These are phyloP conservation scores for Tolypocladium capitatum DNA, from an alignment of 2,329 filamentous ascomycete genomes.

Conservation along the genomic window DNA sequence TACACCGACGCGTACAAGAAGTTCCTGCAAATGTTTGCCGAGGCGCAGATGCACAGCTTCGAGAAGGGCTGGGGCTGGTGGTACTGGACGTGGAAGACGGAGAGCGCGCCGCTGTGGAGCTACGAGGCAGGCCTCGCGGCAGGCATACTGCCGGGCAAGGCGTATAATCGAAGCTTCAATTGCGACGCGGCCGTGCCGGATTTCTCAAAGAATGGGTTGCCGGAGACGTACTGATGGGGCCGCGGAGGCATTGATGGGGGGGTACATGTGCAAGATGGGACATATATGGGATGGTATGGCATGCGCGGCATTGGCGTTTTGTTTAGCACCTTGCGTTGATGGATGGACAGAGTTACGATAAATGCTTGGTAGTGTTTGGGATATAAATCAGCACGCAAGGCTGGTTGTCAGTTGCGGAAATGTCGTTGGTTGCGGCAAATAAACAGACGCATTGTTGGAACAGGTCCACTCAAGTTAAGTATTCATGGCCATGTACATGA, in stretches of 20 bases:
- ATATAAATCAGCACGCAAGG: not conserved
- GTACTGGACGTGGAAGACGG: conserved; percentile 98
- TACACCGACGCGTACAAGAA: conserved; percentile 69
- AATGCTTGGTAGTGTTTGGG: no score
- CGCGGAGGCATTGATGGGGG: not conserved
- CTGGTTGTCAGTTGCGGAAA: no score
- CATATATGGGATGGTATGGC: not conserved
- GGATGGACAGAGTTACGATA: not conserved
- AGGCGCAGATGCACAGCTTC: conserved; percentile 92
- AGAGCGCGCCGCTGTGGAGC: conserved; percentile 79
- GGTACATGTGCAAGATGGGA: not conserved
- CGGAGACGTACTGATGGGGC: conserved; percentile 32
- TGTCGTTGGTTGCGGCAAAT: no score
- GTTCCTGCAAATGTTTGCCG: conserved; percentile 79
- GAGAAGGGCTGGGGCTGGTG: conserved; percentile 95
- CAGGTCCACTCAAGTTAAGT: no score
- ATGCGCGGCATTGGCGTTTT: not conserved
- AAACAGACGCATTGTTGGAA: no score
- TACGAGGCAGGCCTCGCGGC: conserved; percentile 68
- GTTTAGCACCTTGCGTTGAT: not conserved
- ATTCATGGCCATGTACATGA: no score
- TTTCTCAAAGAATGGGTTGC: conserved; percentile 30
- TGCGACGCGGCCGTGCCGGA: conserved; percentile 46
- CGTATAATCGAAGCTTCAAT: conserved; percentile 57
- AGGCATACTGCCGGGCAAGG: conserved; percentile 66